phyloP scores from a whole-genome alignment of 768 basidiomycete species.

The Leucogyrophana mollusca region DNA sequence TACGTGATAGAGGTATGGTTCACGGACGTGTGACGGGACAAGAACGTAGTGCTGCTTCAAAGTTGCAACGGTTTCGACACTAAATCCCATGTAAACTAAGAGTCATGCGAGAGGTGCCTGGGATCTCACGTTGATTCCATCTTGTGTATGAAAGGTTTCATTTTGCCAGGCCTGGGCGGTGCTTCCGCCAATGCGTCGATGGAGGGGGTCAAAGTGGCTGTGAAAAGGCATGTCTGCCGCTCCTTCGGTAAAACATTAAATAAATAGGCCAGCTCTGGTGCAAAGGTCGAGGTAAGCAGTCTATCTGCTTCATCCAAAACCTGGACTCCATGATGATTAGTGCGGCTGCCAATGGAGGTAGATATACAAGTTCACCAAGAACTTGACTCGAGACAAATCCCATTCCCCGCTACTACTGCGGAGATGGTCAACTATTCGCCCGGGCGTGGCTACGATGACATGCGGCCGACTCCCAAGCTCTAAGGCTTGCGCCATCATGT shows the following conservation, averaged over 20 bases:
- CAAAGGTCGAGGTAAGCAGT: conserved; percentile 84
- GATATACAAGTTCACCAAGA: conserved; percentile 57
- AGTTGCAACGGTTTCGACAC: conserved; percentile 86
- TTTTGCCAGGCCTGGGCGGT: conserved; percentile 77
- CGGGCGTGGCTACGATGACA: conserved; percentile 93
- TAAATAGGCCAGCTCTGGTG: conserved; percentile 76
- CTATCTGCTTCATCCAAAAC: conserved; percentile 97
- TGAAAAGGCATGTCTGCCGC: conserved; percentile 96
- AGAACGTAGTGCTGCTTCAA: conserved; percentile 89
- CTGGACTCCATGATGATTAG: conserved; percentile 36
- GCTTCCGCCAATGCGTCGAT: conserved; percentile 77
- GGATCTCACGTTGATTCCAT: conserved; percentile 65
- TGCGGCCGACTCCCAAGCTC: conserved; percentile 87
- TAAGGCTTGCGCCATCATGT: conserved; percentile 92
- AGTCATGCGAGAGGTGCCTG: background rate
- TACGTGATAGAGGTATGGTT: conserved; percentile 87
- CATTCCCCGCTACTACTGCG: conserved; percentile 73
- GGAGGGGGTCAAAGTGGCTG: conserved; percentile 87
- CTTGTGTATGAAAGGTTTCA: conserved; percentile 82
- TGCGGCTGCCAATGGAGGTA: conserved; percentile 1
- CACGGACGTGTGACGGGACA: conserved; percentile 92
- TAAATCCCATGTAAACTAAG: conserved; percentile 28
- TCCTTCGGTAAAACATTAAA: conserved; percentile 77
- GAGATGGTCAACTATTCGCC: conserved; percentile 89
- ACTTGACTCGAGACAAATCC: conserved; percentile 82